Conservation (phyloP, 305 asterid species). For the Rubia balearica region DNA sequence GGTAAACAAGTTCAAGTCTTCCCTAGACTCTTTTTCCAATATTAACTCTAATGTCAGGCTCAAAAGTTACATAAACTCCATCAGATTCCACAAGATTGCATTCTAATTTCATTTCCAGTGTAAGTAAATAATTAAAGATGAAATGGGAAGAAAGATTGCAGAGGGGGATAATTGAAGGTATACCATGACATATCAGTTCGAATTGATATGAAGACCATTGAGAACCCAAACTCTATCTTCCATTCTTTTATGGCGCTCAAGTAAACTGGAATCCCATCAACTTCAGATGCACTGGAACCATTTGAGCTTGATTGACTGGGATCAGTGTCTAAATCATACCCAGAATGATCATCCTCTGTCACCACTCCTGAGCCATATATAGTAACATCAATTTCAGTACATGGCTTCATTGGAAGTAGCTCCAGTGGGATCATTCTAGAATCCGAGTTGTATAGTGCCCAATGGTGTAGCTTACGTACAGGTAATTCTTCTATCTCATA, state of each 20-base stretch:
- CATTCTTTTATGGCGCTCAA: slow-evolving; percentile 92
- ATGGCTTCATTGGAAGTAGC: slow-evolving; percentile 88
- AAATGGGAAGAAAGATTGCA: not conserved
- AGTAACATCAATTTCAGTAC: slow-evolving; percentile 85
- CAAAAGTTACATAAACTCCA: not conserved
- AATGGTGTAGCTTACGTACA: slow-evolving; percentile 72
- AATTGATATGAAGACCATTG: slow-evolving; percentile 71
- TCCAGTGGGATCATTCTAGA: slow-evolving; percentile 82
- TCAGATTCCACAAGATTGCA: not conserved
- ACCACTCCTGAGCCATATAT: slow-evolving; percentile 86
- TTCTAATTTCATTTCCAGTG: not conserved
- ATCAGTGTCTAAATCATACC: slow-evolving; percentile 68
- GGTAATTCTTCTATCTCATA: slow-evolving; percentile 60
- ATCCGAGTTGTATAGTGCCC: slow-evolving; percentile 95
- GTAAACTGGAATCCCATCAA: slow-evolving; percentile 74
- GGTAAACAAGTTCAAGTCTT: slow-evolving; percentile 3
- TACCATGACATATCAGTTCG: slow-evolving; percentile 98
- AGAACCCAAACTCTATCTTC: slow-evolving; percentile 88
- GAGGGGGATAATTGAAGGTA: slow-evolving; percentile 12
- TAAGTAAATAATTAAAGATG: not conserved
- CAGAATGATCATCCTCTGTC: slow-evolving; percentile 89
- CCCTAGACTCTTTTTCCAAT: not conserved
- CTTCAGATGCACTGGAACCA: slow-evolving; percentile 42
- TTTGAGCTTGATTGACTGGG: slow-evolving; percentile 44
- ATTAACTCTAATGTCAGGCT: not conserved